phyloP scores from a whole-genome alignment of 768 basidiomycete genomes.

The Sporobolomyces roseus region DNA sequence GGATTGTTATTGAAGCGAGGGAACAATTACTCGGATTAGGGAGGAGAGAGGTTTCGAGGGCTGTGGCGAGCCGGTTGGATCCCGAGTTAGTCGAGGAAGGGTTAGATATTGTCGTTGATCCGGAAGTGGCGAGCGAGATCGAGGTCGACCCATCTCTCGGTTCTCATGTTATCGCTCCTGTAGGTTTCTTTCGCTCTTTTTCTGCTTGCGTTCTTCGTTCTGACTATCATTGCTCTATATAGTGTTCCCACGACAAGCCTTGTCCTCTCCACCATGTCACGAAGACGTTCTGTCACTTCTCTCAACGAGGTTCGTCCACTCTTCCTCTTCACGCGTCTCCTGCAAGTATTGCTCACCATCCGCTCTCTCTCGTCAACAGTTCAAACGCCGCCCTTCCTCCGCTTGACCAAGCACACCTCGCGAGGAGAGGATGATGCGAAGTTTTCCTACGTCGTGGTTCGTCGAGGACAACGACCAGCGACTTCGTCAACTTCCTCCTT shows the following conservation, averaged over 20 bases:
- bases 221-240: not conserved
- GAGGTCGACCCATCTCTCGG: slow-evolving; percentile 50
- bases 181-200: slow-evolving; percentile 51
- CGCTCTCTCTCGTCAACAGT: slow-evolving; percentile 47
- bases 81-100: slow-evolving; percentile 45
- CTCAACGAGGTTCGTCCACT: slow-evolving; percentile 57
- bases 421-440: slow-evolving; percentile 78
- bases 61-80: slow-evolving; percentile 47
- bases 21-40: slow-evolving; percentile 59
- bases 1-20: slow-evolving; percentile 70
- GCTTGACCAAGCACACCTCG: slow-evolving; percentile 79
- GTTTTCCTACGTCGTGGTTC: slow-evolving; percentile 86
- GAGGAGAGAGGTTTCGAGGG: slow-evolving; percentile 13
- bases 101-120: slow-evolving; percentile 22
- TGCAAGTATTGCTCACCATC: not conserved
- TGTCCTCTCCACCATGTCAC: slow-evolving; percentile 63
- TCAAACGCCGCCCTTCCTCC: slow-evolving; percentile 78
- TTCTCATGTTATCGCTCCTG: slow-evolving; percentile 82
- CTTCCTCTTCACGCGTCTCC: not conserved
- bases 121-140: slow-evolving; percentile 37
- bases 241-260: slow-evolving; percentile 85
- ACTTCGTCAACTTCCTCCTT: not conserved
- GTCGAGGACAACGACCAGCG: slow-evolving; percentile 67
- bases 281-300: slow-evolving; percentile 64
- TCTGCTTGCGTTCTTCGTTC: slow-evolving; percentile 3